Conservation (phyloP, 2,329 filamentous ascomycete genomes). For the Xylaria sp. region DNA sequence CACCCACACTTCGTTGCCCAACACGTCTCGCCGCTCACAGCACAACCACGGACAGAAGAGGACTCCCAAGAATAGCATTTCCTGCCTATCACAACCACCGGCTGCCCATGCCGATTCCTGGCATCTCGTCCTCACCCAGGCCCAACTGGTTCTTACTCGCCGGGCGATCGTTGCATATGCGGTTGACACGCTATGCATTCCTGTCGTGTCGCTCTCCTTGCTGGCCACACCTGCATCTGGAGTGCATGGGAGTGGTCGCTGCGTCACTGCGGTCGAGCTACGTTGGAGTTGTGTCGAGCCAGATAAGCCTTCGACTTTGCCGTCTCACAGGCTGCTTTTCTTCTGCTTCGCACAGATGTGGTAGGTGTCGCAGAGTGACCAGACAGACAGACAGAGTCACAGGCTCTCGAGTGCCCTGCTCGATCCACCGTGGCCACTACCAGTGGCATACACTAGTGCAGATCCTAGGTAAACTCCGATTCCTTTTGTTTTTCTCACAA, state of each 20-base stretch:
- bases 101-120: constrained; percentile 18
- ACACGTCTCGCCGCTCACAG: constrained; percentile 22
- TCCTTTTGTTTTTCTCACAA: background rate
- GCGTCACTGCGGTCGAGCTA: constrained; percentile 15
- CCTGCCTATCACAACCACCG: constrained; percentile 21
- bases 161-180: constrained; percentile 36
- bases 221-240: constrained; percentile 32
- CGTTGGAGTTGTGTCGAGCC: constrained; percentile 16
- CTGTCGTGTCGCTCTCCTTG: constrained; percentile 33
- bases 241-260: constrained; percentile 26
- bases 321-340: background rate
- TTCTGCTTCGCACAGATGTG: background rate
- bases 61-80: constrained; percentile 13
- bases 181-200: constrained; percentile 20
- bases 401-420: background rate
- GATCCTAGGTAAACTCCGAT: constrained; percentile 12
- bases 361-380: background rate
- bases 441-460: background rate
- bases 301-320: constrained; percentile 6
- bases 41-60: constrained; percentile 16
- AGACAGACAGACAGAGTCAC: no score
- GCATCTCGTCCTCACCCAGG: constrained; percentile 12
- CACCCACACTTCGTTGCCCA: constrained; percentile 25
- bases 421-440: constrained; percentile 17
- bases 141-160: constrained; percentile 21